Base-by-base conservation (phyloP, 306 rosid genomes). In the Nissolia schottii region DNA sequence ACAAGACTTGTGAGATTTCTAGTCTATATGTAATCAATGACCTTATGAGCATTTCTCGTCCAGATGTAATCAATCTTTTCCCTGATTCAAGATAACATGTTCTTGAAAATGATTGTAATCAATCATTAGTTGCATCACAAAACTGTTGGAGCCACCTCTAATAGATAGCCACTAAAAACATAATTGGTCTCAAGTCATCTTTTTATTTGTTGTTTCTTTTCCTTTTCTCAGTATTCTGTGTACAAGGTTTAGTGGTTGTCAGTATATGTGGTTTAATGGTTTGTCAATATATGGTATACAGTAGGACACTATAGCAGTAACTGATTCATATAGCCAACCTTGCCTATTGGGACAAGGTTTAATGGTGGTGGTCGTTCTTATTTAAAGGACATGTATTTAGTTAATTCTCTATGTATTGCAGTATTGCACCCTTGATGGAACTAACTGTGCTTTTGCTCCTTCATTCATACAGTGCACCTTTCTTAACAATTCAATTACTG, bases 381-480 rank as follows among this genome's bases (percentile, higher is more conserved):
- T n/a, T n/a, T n/a, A 37, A 19, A 71, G 58, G n/a, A 48, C 20
- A 43, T 41, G 3, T 43, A 41, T 59, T 41, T 45, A 14, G 49
- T 32, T 72, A 60, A 60, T 32, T 68, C 19, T 50, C 28, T 48
- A 6, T 34, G 53, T 43, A 58, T 22, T 76, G 55, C 14, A 35
- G 46, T 58, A 45, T 16, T 41, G 59, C 46, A 10, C 15, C 68
- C 18, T 54, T 13, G 31, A 51, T 41, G 49, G 49, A 28, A 62
- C 40, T 41, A 8, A 32, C 50, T 48, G 67, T 70, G 11, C 25
- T 54, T 12, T 15, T 54, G 24, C 54, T 53, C 11, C 71, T 41
- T 61, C 53, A 12, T 77, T 35, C 27, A 7, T 79, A 2, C 76
- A 91, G 98, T 79, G 95, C 86, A 91, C 97, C 16, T 91, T 94